phyloP scores from a whole-genome alignment of 257 asterid genomes.

The Henckelia pumila region DNA sequence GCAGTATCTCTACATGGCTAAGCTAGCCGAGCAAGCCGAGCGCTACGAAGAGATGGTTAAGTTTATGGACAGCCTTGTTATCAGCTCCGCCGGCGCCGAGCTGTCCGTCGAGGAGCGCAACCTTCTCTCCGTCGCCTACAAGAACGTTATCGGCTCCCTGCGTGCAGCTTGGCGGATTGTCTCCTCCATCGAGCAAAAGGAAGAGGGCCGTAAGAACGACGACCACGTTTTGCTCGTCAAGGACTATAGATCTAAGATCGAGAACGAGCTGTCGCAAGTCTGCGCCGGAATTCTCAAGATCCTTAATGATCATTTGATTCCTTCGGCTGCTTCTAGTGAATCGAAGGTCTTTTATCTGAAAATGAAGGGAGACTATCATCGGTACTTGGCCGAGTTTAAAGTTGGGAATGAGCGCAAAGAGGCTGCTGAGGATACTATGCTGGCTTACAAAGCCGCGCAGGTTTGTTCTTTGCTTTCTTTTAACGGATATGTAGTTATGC shows the following conservation, averaged over 20 bases:
- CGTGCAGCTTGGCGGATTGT: too few species aligned
- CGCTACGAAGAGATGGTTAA: constrained; percentile 69
- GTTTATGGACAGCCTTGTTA: constrained; percentile 65
- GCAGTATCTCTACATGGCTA: constrained; percentile 67
- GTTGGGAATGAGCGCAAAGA: constrained; percentile 52
- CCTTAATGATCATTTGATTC: constrained; percentile 40
- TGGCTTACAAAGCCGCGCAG: constrained; percentile 72
- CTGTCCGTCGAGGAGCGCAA: constrained; percentile 26
- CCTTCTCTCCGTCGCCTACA: too few species aligned
- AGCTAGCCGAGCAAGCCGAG: constrained; percentile 30
- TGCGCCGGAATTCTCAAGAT: constrained; percentile 59
- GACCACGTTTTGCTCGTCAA: constrained; percentile 62
- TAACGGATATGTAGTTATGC: too few species aligned
- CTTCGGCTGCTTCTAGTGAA: constrained; percentile 48
- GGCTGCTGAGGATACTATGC: constrained; percentile 74
- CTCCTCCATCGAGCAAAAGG: too few species aligned
- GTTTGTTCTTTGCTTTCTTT: constrained; percentile 21
- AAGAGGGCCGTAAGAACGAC: constrained; percentile 58
- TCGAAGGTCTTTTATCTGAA: constrained; percentile 68
- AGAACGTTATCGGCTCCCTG: too few species aligned
- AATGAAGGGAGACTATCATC: constrained; percentile 72
- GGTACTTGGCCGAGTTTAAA: constrained; percentile 69
- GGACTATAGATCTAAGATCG: constrained; percentile 70
- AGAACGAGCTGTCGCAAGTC: constrained; percentile 50
- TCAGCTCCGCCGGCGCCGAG: constrained; percentile 41